A percentile compares a stretch with the other conserved stretches of the same genome.
Conservation (phyloP, 768 basidiomycete genomes). For the Naganishia vaughanmartiniae region DNA sequence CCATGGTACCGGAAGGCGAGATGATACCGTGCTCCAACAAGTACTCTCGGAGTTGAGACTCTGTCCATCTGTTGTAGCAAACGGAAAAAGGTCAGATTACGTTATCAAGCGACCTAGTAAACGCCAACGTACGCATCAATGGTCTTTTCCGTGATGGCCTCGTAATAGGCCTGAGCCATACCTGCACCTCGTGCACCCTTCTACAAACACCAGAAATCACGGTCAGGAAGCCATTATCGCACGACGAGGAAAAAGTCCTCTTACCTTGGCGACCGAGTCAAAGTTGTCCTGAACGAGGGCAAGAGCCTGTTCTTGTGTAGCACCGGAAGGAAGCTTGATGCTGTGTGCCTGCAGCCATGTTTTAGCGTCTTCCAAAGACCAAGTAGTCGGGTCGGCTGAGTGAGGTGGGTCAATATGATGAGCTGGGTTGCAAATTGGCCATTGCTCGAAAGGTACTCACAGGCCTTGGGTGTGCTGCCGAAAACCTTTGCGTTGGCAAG, state of each 20-base stretch:
- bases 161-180: conserved; percentile 49
- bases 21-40: conserved; percentile 84
- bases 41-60: conserved; percentile 74
- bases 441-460: conserved; percentile 17
- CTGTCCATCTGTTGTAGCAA: conserved; percentile 63
- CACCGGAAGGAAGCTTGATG: conserved; percentile 57
- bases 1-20: conserved; percentile 71
- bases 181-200: conserved; percentile 46
- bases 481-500: conserved; percentile 39
- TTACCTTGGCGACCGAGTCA: conserved; percentile 44
- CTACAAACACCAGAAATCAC: background rate
- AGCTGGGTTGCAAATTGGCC: background rate
- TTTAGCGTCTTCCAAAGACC: conserved; percentile 66
- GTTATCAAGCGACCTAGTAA: background rate
- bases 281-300: conserved; percentile 54
- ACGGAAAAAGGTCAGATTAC: conserved; percentile 9
- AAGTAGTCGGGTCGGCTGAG: conserved; percentile 53
- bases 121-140: conserved; percentile 57
- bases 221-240: background rate
- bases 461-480: conserved; percentile 58
- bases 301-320: conserved; percentile 54
- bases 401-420: background rate
- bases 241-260: background rate
- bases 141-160: conserved; percentile 59
- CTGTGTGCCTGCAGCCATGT: conserved; percentile 69